Evolutionary conservation across 768 basidiomycete genomes (phyloP).

Genomic region (Suillus weaverae): DNA sequence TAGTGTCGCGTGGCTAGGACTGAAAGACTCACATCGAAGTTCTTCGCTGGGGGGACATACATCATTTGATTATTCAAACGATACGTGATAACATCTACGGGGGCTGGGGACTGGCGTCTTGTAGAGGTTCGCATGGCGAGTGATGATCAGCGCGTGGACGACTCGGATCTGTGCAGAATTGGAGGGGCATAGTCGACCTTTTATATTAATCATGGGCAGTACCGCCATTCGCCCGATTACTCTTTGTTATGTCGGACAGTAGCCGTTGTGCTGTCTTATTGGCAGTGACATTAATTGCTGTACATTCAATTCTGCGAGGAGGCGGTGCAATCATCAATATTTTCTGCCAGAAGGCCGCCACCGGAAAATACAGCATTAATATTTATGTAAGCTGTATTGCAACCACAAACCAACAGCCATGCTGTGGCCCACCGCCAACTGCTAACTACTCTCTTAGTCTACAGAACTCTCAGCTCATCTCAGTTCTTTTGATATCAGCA

Average conservation of each 20-base stretch:
- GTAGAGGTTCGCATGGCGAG: neutral
- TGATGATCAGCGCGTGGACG: neutral
- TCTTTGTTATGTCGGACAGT: neutral
- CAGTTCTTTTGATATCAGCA: neutral
- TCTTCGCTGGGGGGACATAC: slow-evolving; percentile 46
- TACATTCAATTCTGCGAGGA: no score
- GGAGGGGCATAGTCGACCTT: neutral
- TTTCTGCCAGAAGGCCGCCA: no score
- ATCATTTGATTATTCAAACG: slow-evolving; percentile 44
- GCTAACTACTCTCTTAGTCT: neutral
- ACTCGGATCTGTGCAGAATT: neutral
- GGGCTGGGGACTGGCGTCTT: slow-evolving; percentile 23
- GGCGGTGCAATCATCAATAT: no score
- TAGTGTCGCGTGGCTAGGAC: neutral
- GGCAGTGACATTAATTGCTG: no score
- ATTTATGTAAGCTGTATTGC: no score
- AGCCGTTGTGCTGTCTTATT: no score
- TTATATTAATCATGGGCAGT: neutral
- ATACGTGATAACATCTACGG: slow-evolving; percentile 51
- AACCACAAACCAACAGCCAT: no score
- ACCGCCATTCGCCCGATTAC: neutral
- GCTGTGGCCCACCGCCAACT: neutral
- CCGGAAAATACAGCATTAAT: no score
- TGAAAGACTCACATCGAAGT: slow-evolving; percentile 41
- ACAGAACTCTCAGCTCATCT: neutral